These are phyloP conservation scores for Pleurotus sapidus DNA, from an alignment of 768 basidiomycete species.

Conservation along the genomic window DNA sequence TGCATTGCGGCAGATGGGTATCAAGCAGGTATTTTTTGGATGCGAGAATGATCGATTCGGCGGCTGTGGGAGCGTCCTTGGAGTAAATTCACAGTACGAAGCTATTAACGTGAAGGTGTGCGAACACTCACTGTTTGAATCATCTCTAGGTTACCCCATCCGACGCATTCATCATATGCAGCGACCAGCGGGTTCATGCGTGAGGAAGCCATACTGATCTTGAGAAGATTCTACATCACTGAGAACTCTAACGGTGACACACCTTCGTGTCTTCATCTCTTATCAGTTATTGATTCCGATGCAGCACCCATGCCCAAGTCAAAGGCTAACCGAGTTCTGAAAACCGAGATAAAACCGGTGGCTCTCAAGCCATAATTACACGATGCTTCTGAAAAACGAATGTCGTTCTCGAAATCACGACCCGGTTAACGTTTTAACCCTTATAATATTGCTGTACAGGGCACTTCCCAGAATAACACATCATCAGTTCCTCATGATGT, in stretches of 20 bases:
- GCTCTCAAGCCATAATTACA: slow-evolving; percentile 13
- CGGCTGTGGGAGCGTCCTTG: slow-evolving; percentile 92
- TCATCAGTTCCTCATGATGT: background rate
- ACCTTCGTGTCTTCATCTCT: slow-evolving; percentile 1
- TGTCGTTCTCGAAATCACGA: too few species aligned
- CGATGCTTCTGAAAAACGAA: too few species aligned
- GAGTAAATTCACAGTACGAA: slow-evolving; percentile 76
- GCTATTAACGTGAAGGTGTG: background rate
- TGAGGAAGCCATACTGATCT: slow-evolving; percentile 83
- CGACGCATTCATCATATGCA: slow-evolving; percentile 68
- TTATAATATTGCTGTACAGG: too few species aligned
- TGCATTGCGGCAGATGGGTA: slow-evolving; percentile 90
- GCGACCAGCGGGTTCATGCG: slow-evolving; percentile 76
- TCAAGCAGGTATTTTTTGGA: slow-evolving; percentile 88
- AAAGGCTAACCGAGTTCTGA: slow-evolving; percentile 81
- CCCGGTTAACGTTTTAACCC: too few species aligned
- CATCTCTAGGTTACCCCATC: slow-evolving; percentile 59
- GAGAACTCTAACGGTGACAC: slow-evolving; percentile 84
- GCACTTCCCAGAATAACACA: too few species aligned
- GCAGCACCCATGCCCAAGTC: slow-evolving; percentile 88
- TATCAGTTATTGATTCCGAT: slow-evolving; percentile 12
- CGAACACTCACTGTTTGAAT: background rate
- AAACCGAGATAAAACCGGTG: slow-evolving; percentile 61
- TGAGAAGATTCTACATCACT: slow-evolving; percentile 88
- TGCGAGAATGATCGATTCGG: slow-evolving; percentile 96